Evolutionary conservation across 2,329 filamentous ascomycete genomes (phyloP).

Genomic region (Chrysosporium queenslandicum): DNA sequence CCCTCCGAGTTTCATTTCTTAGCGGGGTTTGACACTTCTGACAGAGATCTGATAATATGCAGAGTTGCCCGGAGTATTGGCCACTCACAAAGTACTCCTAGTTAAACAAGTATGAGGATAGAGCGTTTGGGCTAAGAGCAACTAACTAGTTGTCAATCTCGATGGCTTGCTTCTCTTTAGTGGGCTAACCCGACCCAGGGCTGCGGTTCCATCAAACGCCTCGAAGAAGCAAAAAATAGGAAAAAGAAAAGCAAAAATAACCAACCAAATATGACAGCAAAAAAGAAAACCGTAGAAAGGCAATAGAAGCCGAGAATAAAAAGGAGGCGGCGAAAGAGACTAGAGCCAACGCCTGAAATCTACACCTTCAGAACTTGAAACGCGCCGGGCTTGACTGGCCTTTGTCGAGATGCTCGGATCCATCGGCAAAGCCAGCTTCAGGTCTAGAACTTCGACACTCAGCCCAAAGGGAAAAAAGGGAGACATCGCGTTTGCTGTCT

Average conservation of each 20-base stretch:
- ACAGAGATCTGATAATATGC: background rate
- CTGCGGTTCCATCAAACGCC: slow-evolving; percentile 8
- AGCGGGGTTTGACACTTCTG: background rate
- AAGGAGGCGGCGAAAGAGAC: background rate
- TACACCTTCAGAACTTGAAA: no score
- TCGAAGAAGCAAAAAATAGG: background rate
- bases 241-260: background rate
- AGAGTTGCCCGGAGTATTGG: no score
- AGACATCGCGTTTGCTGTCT: no score
- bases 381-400: slow-evolving; percentile 6
- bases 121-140: no score
- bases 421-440: slow-evolving; percentile 4
- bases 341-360: no score
- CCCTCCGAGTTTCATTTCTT: slow-evolving; percentile 3
- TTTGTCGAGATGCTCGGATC: slow-evolving; percentile 9
- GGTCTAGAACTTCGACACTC: background rate
- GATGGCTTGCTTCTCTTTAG: no score
- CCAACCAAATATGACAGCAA: no score
- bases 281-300: background rate
- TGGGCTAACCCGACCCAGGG: background rate
- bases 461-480: no score
- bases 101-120: no score
- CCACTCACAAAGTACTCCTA: no score
- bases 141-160: no score
- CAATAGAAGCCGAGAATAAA: background rate